phyloP scores from a whole-genome alignment of 139 green algal genomes.

The Micractinium conductrix region DNA sequence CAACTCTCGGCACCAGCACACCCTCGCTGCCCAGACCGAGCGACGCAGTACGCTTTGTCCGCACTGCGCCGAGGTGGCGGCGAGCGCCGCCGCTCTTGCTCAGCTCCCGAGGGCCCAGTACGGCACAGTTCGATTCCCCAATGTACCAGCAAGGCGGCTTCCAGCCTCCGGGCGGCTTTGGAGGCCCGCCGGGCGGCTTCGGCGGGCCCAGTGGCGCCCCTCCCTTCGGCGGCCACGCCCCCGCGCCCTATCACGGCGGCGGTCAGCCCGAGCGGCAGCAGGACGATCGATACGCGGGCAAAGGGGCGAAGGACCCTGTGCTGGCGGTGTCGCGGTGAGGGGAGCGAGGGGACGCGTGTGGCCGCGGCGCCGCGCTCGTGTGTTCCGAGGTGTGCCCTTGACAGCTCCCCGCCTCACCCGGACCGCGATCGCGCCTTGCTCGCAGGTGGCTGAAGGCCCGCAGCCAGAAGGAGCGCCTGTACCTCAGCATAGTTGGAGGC shows the following conservation, averaged over 20 bases:
- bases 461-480: conserved; percentile 65
- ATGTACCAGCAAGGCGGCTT: conserved; percentile 25
- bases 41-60: no score
- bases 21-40: no score
- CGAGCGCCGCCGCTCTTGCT: no score
- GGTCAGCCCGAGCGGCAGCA: background rate
- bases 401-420: no score
- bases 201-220: background rate
- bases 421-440: background rate
- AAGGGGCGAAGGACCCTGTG: conserved; percentile 48
- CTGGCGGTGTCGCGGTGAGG: conserved; percentile 36
- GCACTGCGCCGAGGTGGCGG: no score
- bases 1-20: no score
- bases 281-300: conserved; percentile 30
- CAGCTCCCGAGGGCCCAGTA: no score
- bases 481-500: conserved; percentile 53
- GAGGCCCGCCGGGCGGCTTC: conserved; percentile 10
- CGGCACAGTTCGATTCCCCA: background rate
- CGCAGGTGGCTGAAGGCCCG: conserved; percentile 77
- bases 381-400: no score
- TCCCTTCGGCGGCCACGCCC: conserved; percentile 5
- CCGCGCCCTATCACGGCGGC: conserved; percentile 16
- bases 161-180: background rate
- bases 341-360: no score
- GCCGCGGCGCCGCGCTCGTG: no score